phyloP scores from a whole-genome alignment of 345 rosid genomes.

The Cardamine occulta region DNA sequence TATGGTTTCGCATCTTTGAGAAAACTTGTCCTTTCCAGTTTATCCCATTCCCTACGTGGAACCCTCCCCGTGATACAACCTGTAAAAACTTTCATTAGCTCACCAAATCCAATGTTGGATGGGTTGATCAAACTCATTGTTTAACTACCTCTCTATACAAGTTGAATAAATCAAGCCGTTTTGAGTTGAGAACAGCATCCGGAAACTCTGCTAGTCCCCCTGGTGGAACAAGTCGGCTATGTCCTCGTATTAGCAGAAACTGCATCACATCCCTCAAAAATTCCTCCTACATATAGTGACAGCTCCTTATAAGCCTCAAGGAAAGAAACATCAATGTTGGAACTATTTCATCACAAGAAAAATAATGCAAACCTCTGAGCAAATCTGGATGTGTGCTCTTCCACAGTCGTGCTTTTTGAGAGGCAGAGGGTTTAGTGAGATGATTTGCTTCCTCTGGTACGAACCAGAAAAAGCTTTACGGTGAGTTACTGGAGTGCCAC shows the following conservation, averaged over 20 bases:
- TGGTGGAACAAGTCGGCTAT: slow-evolving; percentile 95
- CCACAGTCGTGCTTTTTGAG: slow-evolving; percentile 98
- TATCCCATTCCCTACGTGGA: slow-evolving; percentile 98
- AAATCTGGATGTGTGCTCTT: slow-evolving; percentile 88
- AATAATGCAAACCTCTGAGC: slow-evolving; percentile 77
- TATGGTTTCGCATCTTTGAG: slow-evolving; percentile 99
- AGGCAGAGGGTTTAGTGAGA: slow-evolving; percentile 90
- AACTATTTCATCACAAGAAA: slow-evolving; percentile 17
- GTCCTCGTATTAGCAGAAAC: slow-evolving; percentile 90
- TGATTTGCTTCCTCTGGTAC: slow-evolving; percentile 86
- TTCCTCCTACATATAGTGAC: slow-evolving; percentile 72
- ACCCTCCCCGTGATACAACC: slow-evolving; percentile 99
- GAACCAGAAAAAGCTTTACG: slow-evolving; percentile 81
- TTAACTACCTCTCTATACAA: slow-evolving; percentile 87
- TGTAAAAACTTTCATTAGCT: slow-evolving; percentile 43
- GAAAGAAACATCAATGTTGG: slow-evolving; percentile 1
- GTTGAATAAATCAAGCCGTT: slow-evolving; percentile 95
- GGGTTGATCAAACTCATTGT: slow-evolving; percentile 5
- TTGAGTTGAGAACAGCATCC: slow-evolving; percentile 92
- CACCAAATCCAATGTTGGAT: slow-evolving; percentile 20
- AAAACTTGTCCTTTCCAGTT: slow-evolving; percentile 99
- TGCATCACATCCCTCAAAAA: slow-evolving; percentile 98
- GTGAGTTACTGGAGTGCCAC: slow-evolving; percentile 62
- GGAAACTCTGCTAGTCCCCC: slow-evolving; percentile 95
- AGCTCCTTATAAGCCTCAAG: slow-evolving; percentile 10